Evolutionary conservation across 495 filamentous ascomycete species (phyloP), one percentile per base, ranked within the genome.

Genomic region (Aspergillus saccharolyticus): DNA sequence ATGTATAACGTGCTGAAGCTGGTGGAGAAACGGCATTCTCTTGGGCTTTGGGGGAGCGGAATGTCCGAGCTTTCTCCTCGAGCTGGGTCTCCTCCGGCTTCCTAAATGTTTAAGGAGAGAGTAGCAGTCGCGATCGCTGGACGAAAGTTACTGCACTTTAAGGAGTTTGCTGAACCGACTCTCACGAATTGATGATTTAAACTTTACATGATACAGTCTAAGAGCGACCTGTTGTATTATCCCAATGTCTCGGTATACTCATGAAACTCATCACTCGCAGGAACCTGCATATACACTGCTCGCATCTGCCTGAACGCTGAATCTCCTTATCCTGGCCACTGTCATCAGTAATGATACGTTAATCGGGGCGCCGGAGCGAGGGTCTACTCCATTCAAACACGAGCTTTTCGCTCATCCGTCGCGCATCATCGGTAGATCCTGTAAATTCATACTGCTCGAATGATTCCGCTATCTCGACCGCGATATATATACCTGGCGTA

Each of bases 11-110:
- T 78, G 22, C 43, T 78, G 44, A 64, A 72, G 16, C 56, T 76
- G n/a, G 74, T 78, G 1, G 71, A 73, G 47, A 68, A 62, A 54
- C 70, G 75, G 0, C 74, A 78, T 59, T 54, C 72, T 0, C 56
- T 78, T 12, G 70, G 62, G 0, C 64, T 78, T 30, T 78, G 75
- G 75, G 75, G 75, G 2, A 65, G 70, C 57, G 63, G 57, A 0
- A 78, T 78, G 75, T 62, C 67, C 0, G 75, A 78, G 55, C 30
- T 78, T 18, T 76, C 73, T 0, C 61, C 70, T 2, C 55, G 60
- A 12, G 55, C 65, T 22, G 61, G 66, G 1, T 71, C 67, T 7
- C 66, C 70, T 1, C 49, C 48, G 16, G 22, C 20, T 10, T 4
- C 19, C 8, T 4, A 12, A 49, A 15, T 21, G 19, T 4, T 33